Base-by-base conservation (phyloP, 805 yeast species). In the Hanseniaspora jakobsenii region DNA sequence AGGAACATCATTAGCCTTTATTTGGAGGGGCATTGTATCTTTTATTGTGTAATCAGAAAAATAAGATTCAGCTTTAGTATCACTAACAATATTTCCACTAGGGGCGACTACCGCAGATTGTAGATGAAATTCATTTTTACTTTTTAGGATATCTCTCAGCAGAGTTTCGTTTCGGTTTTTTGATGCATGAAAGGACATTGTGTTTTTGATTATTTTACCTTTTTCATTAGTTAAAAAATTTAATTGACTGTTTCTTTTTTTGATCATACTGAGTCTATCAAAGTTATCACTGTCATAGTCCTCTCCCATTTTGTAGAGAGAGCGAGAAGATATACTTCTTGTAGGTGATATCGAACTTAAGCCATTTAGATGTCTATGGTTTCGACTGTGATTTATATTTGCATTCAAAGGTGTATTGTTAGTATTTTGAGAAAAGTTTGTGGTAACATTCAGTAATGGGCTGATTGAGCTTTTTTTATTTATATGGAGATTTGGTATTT, bases 1-100 rank as follows among this genome's bases (percentile, higher is more conserved):
- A 28, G 46, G 46, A 14, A 13, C n/a, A 19, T 42, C 46, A 29
- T 37, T 34, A 4, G 46, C 30, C 21, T 42, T 42, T 3, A 42
- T n/a, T n/a, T n/a, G n/a, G n/a, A n/a, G 10, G 10, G 6, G 9
- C 27, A 24, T 34, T 22, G 10, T 21, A 12, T 21, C 4, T 4
- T 13, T 7, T n/a, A n/a, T n/a, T n/a, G n/a, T n/a, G n/a, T n/a
- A n/a, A n/a, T n/a, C n/a, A n/a, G n/a, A n/a, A n/a, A n/a, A n/a
- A n/a, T n/a, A n/a, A n/a, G n/a, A n/a, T n/a, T n/a, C n/a, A n/a
- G n/a, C n/a, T n/a, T n/a, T n/a, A n/a, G n/a, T n/a, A n/a, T n/a
- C n/a, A n/a, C n/a, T n/a, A n/a, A n/a, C n/a, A n/a, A n/a, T n/a
- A n/a, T n/a, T n/a, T n/a, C n/a, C n/a, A n/a, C n/a, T n/a, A n/a